Conservation (phyloP, 169 alveolate species). For the Cryptosporidium andersoni region DNA sequence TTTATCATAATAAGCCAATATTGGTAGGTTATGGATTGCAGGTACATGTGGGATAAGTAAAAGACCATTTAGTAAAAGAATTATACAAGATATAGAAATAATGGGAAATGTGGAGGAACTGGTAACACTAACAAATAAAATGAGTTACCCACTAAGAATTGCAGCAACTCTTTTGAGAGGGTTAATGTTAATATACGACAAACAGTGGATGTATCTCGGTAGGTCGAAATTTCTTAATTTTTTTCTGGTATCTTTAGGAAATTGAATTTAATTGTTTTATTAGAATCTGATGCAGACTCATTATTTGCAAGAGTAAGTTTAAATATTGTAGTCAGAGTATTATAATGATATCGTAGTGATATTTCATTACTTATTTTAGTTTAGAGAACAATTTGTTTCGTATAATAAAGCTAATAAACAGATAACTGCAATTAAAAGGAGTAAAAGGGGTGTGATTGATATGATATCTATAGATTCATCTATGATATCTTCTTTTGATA, state of each 20-base stretch:
- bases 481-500: background rate
- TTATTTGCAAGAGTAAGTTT: slow-evolving; percentile 39
- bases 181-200: slow-evolving; percentile 25
- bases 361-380: slow-evolving; percentile 6
- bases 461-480: slow-evolving; percentile 47
- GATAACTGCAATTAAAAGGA: slow-evolving; percentile 7
- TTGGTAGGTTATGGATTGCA: slow-evolving; percentile 59
- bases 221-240: background rate
- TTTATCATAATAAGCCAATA: slow-evolving; percentile 6
- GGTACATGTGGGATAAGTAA: slow-evolving; percentile 56
- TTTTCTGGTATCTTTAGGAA: background rate
- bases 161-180: slow-evolving; percentile 50
- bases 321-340: background rate
- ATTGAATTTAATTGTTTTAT: background rate
- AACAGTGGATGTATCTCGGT: slow-evolving; percentile 58
- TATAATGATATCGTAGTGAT: too few species aligned
- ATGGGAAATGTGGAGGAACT: slow-evolving; percentile 15
- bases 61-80: slow-evolving; percentile 40
- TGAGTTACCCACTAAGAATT: slow-evolving; percentile 44
- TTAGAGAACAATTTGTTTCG: slow-evolving; percentile 13
- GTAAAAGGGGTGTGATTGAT: background rate
- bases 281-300: slow-evolving; percentile 25
- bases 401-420: background rate
- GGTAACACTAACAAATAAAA: slow-evolving; percentile 21
- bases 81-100: slow-evolving; percentile 28